A percentile compares a stretch with the other conserved stretches of the same genome.
These are phyloP conservation scores for Psilocybe mexicana DNA, from an alignment of 1,284 basidiomycete genomes.

Conservation along the genomic window DNA sequence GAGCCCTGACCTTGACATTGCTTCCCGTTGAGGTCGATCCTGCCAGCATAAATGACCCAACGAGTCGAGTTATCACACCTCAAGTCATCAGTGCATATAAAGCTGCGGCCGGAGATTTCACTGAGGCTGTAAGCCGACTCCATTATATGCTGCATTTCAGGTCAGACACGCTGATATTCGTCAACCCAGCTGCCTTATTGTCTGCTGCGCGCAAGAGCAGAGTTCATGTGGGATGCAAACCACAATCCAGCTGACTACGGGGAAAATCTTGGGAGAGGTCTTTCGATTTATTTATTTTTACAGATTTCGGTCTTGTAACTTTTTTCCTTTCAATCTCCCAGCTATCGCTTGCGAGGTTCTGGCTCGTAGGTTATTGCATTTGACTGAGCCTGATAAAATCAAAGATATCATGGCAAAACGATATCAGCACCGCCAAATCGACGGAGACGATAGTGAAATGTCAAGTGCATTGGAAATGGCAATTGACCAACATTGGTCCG, in stretches of 20 bases:
- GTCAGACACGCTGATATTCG: not conserved
- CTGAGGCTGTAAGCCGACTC: slow-evolving; percentile 60
- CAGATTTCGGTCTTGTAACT: slow-evolving; percentile 5
- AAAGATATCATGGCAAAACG: slow-evolving; percentile 76
- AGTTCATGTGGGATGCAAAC: slow-evolving; percentile 77
- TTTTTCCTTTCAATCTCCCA: slow-evolving; percentile 23
- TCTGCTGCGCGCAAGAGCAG: slow-evolving; percentile 76
- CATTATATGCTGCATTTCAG: not conserved
- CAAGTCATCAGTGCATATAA: slow-evolving; percentile 66
- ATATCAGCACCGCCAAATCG: slow-evolving; percentile 70
- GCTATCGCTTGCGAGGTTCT: slow-evolving; percentile 87
- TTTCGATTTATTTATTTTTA: slow-evolving; percentile 17
- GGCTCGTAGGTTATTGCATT: slow-evolving; percentile 80
- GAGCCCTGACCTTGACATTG: slow-evolving; percentile 74
- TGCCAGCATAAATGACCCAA: slow-evolving; percentile 59
- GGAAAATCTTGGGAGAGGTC: slow-evolving; percentile 81
- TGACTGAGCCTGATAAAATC: slow-evolving; percentile 61
- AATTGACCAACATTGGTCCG: slow-evolving; percentile 81
- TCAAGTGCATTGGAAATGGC: slow-evolving; percentile 80
- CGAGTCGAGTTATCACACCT: slow-evolving; percentile 72
- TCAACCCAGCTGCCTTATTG: slow-evolving; percentile 68
- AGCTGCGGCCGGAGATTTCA: slow-evolving; percentile 74
- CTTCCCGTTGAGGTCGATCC: slow-evolving; percentile 81
- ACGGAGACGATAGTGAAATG: slow-evolving; percentile 77
- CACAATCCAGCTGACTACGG: slow-evolving; percentile 80